Base-by-base conservation (phyloP, 2,329 filamentous ascomycete genomes). In the Fusarium continuum region DNA sequence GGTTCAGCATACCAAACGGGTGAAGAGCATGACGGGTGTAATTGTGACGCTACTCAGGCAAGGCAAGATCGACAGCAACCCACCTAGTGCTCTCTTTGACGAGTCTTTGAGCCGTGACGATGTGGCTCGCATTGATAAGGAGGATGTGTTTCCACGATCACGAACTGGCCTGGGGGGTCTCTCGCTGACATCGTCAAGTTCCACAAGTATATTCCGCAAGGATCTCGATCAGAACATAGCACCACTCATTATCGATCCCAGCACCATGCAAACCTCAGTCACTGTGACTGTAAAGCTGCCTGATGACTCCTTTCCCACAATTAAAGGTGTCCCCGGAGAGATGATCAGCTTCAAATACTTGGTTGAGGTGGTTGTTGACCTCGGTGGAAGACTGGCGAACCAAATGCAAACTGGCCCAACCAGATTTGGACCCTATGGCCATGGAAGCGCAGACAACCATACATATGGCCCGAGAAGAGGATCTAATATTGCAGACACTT, bases 331-430 rank as follows among this genome's bases (percentile, higher is more conserved):
- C 0, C 95, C 95, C 0, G 93, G 94, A 4, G 89, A 91, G 28
- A 95, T 98, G 88, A 95, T 99, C 65, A 93, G 89, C 69, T 98
- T 99, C 80, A 92, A 90, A 67, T 98, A 99, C 72, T 91, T 93
- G 67, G 85, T 97, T 17, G 95, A 99, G 75, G 91, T 97, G 3
- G 89, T 98, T 23, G 87, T 97, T 19, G 95, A 99, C 73, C 83
- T 98, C 1, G 93, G 95, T 40, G 94, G 94, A 31, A 95, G 92
- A 73, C 79, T 97, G 34, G 86, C 89, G 2, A 87, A 86, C n/a
- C 87, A 92, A 62, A 76, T 87, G 45, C 89, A 92, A 70, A 84
- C 88, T 35, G 85, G 88, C 16, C 73, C 82, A 65, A 66, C 70
- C 70, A 78, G 77, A 72, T 77, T 75, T 68, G 80, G 71, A 49